Percentiles rank a stretch among this genome's conserved stretches.
Conservation (phyloP, 768 basidiomycete genomes). For the Astraeus odoratus region DNA sequence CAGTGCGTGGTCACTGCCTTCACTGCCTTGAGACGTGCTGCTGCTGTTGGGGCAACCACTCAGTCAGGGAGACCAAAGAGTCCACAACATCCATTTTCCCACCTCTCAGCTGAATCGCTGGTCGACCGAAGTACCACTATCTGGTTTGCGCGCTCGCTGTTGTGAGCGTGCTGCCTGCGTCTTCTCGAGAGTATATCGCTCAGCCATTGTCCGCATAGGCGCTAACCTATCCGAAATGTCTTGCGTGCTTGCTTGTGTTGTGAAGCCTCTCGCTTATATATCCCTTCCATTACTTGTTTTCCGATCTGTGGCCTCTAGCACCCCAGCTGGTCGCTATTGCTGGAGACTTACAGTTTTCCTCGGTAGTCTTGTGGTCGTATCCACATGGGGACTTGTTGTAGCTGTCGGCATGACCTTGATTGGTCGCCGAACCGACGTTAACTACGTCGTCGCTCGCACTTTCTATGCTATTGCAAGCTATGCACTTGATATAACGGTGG, state of each 20-base stretch:
- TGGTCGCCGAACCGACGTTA: conserved; percentile 72
- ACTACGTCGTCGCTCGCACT: conserved; percentile 72
- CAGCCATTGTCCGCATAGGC: background rate
- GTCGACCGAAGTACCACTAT: conserved; percentile 4
- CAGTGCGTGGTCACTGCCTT: no score
- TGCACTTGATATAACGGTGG: conserved; percentile 58
- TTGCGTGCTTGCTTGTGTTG: conserved; percentile 45
- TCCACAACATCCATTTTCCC: conserved; percentile 19
- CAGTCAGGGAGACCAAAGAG: conserved; percentile 28
- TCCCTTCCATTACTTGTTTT: conserved; percentile 67
- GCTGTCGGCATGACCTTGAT: conserved; percentile 58
- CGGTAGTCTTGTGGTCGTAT: conserved; percentile 61
- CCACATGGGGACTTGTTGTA: conserved; percentile 64
- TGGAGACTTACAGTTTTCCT: conserved; percentile 67
- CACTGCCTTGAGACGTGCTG: no score
- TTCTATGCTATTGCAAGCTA: conserved; percentile 70
- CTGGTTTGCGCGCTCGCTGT: conserved; percentile 18
- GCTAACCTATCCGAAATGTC: conserved; percentile 56
- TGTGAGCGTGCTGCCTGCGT: conserved; percentile 18
- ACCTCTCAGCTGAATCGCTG: conserved; percentile 21
- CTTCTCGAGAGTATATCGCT: background rate
- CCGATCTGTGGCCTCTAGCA: conserved; percentile 49
- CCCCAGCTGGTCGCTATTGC: conserved; percentile 61
- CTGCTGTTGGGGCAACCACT: background rate
- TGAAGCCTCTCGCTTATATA: conserved; percentile 71